Conservation (phyloP, 768 basidiomycete genomes). For the Dendrothele bispora region DNA sequence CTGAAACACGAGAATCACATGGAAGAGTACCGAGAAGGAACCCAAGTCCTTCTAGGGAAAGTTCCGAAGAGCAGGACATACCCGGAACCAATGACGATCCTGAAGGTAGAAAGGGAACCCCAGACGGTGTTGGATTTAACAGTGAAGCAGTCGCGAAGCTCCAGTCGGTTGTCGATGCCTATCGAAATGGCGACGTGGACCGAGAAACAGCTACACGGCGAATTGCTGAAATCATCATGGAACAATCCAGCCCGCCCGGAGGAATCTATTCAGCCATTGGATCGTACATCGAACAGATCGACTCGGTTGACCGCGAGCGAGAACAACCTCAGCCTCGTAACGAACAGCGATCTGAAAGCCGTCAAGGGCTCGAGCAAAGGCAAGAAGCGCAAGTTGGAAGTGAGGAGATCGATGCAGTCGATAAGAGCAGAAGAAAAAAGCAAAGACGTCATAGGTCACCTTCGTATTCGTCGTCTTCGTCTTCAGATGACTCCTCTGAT, state of each 20-base stretch:
- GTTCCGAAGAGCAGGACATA: too few relatives aligned
- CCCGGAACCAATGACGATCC: too few relatives aligned
- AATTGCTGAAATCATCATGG: background rate
- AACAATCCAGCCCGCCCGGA: background rate
- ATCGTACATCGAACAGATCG: background rate
- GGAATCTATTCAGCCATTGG: background rate
- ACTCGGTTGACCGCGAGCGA: background rate
- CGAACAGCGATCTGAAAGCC: background rate
- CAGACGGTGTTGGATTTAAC: background rate
- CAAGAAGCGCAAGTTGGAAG: background rate
- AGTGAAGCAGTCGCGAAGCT: background rate
- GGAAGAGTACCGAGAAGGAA: too few relatives aligned
- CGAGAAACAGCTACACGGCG: background rate
- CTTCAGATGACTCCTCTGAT: background rate
- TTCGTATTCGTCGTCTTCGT: too few relatives aligned
- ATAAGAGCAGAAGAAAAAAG: background rate
- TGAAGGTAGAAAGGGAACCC: too few relatives aligned
- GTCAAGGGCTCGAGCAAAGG: background rate
- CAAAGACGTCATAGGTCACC: too few relatives aligned
- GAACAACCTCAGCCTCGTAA: too few relatives aligned
- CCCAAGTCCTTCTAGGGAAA: too few relatives aligned
- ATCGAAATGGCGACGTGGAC: background rate
- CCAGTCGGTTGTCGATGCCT: background rate
- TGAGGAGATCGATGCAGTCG: background rate
- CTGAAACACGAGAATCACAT: too few relatives aligned